Conservation (phyloP, 2,329 filamentous ascomycete species). For the Nigrograna mackinnonii region DNA sequence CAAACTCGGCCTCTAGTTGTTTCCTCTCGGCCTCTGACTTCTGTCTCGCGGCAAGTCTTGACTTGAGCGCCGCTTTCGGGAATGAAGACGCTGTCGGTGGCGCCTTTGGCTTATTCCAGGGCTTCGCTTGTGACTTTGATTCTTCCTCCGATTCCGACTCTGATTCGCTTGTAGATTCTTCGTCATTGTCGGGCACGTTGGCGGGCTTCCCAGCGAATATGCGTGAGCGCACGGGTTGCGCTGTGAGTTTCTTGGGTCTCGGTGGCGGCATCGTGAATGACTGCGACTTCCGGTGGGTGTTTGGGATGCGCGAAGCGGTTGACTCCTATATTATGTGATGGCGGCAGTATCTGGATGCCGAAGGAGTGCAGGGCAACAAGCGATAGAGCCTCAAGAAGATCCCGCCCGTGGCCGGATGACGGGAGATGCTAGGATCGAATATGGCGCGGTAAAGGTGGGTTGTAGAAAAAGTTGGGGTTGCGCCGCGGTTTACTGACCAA, state of each 20-base stretch:
- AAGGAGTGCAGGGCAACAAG: too few relatives aligned
- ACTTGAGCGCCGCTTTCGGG: slow-evolving; percentile 46
- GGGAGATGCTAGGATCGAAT: too few relatives aligned
- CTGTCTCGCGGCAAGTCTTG: slow-evolving; percentile 46
- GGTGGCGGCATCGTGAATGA: slow-evolving; percentile 64
- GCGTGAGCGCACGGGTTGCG: slow-evolving; percentile 79
- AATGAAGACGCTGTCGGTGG: slow-evolving; percentile 51
- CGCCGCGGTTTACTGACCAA: too few relatives aligned
- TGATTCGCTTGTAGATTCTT: slow-evolving; percentile 49
- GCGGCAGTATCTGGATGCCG: too few relatives aligned
- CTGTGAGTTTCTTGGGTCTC: slow-evolving; percentile 78
- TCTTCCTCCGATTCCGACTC: slow-evolving; percentile 59
- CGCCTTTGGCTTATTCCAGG: slow-evolving; percentile 37
- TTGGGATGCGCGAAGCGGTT: too few relatives aligned
- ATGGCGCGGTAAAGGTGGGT: too few relatives aligned
- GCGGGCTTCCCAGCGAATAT: slow-evolving; percentile 83
- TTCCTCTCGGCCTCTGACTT: slow-evolving; percentile 31
- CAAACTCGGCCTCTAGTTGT: slow-evolving; percentile 59
- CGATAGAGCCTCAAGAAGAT: too few relatives aligned
- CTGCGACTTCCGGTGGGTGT: too few relatives aligned
- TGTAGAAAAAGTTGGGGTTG: too few relatives aligned
- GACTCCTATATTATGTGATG: too few relatives aligned
- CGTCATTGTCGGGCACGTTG: slow-evolving; percentile 44
- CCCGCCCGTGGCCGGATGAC: too few relatives aligned
- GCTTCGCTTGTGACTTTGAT: slow-evolving; percentile 45